Base-by-base conservation (phyloP, 2,329 filamentous ascomycete species). In the Fusarium sp. region DNA sequence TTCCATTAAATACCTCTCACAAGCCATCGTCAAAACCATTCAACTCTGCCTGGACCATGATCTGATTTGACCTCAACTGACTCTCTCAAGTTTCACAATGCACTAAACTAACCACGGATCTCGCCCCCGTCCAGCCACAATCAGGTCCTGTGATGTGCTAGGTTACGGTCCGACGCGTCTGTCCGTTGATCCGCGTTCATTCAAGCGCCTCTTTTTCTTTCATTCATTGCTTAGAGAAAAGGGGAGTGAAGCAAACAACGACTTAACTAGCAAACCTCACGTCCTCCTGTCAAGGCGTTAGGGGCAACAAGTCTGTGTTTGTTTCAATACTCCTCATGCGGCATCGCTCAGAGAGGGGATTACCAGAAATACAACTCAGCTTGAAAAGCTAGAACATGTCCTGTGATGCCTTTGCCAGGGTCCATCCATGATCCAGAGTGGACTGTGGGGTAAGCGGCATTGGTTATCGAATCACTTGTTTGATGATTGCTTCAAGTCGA, bases 161-260 rank as follows among this genome's bases (percentile, higher is more conserved):
- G 70, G 50, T 55, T 60, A 62, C 71, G 73, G 69, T 71, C 73
- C 73, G 67, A 73, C 73, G 71, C 69, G 53, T 69, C 70, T 62
- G 60, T 63, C 67, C 72, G 73, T 62, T 46, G 38, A 44, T 62
- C 56, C 40, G 53, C 35, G 44, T 32, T 46, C 55, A 67, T 41
- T 56, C 41, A 71, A 49, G 41, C 42, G 66, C 63, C 58, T 69
- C 60, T 61, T 32, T 27, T 33, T 46, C 46, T 50, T 42, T 60
- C 35, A 54, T 37, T 33, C 45, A 54, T 54, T 63, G 40, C 37
- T 63, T 35, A 56, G 18, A 38, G 23, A 50, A 30, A 42, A 44
- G 12, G 52, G 38, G 40, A 33, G 58, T 57, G 50, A 33, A 55
- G 15, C 26, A 60, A 57, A 26, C 50, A 57, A 11, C 9, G 23